Percentiles rank a stretch among this genome's conserved stretches.
These are phyloP conservation scores for Furcasterigmium sp. DNA, from an alignment of 2,329 filamentous ascomycete species.

Conservation along the genomic window DNA sequence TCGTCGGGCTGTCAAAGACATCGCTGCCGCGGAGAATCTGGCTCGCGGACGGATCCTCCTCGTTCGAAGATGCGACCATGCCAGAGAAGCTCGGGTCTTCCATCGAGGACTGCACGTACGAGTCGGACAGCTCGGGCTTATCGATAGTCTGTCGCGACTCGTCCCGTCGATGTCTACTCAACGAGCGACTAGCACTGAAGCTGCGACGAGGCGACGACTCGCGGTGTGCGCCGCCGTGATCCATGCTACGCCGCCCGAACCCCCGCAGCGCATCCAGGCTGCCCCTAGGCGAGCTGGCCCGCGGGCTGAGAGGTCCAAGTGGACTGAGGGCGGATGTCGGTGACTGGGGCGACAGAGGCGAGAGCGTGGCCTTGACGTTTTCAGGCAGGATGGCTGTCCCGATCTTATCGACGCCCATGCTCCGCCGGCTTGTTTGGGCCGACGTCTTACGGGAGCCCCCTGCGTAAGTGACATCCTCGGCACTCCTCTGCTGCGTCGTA, in stretches of 20 bases:
- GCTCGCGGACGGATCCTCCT: slow-evolving; percentile 78
- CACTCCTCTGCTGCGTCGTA: slow-evolving; percentile 24
- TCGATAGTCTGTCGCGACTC: slow-evolving; percentile 42
- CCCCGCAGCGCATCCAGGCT: slow-evolving; percentile 50
- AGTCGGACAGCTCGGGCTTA: slow-evolving; percentile 64
- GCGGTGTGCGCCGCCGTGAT: slow-evolving; percentile 37
- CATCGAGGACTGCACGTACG: slow-evolving; percentile 64
- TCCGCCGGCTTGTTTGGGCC: slow-evolving; percentile 7
- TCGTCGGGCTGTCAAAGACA: slow-evolving; percentile 77
- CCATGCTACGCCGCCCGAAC: slow-evolving; percentile 45
- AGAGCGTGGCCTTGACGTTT: slow-evolving; percentile 56
- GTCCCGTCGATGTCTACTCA: slow-evolving; percentile 40
- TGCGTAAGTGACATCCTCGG: neutral
- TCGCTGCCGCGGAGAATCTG: slow-evolving; percentile 85
- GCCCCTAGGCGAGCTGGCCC: slow-evolving; percentile 43
- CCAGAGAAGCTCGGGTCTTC: slow-evolving; percentile 72
- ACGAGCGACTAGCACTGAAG: slow-evolving; percentile 54
- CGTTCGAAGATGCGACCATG: slow-evolving; percentile 58
- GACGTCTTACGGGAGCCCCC: slow-evolving; percentile 13
- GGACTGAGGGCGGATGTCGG: too few relatives aligned
- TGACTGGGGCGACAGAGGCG: slow-evolving; percentile 40
- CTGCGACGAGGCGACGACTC: slow-evolving; percentile 49
- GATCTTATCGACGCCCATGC: slow-evolving; percentile 19
- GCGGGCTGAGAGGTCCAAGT: slow-evolving; percentile 48
- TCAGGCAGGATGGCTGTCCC: slow-evolving; percentile 43